Percentiles rank a stretch among this genome's conserved stretches.
Conservation (phyloP, 176 grass and related monocot genomes). For the Musa troglodytarum region DNA sequence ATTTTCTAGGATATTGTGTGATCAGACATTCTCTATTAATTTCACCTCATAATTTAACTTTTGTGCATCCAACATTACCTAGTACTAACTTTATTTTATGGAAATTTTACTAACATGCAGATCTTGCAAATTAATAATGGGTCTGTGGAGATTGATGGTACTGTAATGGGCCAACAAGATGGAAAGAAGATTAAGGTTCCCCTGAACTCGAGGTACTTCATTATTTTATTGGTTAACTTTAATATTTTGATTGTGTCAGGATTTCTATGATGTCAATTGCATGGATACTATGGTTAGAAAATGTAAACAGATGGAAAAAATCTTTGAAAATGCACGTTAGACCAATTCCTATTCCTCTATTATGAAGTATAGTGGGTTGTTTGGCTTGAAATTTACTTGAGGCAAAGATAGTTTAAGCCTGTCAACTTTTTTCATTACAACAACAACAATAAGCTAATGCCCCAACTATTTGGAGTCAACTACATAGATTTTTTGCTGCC, state of each 20-base stretch:
- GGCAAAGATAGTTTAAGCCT: background rate
- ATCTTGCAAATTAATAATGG: constrained; percentile 89
- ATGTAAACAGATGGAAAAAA: background rate
- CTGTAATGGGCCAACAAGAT: constrained; percentile 85
- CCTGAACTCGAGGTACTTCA: constrained; percentile 70
- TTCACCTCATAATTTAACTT: background rate
- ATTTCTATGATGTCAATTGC: background rate
- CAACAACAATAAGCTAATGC: too few relatives aligned
- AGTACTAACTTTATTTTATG: constrained; percentile 4
- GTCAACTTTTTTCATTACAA: too few relatives aligned
- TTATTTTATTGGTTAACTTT: constrained; percentile 6
- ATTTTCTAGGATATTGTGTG: background rate
- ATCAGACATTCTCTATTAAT: background rate
- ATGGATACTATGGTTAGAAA: background rate
- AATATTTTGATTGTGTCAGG: background rate
- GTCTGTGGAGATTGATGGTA: constrained; percentile 77
- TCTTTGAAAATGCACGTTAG: background rate
- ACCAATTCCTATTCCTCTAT: background rate
- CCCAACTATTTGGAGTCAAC: too few relatives aligned
- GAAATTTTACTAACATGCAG: constrained; percentile 21
- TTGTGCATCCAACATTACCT: background rate
- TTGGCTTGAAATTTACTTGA: background rate
- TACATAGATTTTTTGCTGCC: too few relatives aligned
- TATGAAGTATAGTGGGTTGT: background rate
- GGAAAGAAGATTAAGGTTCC: constrained; percentile 85